Base-by-base conservation (phyloP, 305 asterid species). In the Fraxinus latifolia region DNA sequence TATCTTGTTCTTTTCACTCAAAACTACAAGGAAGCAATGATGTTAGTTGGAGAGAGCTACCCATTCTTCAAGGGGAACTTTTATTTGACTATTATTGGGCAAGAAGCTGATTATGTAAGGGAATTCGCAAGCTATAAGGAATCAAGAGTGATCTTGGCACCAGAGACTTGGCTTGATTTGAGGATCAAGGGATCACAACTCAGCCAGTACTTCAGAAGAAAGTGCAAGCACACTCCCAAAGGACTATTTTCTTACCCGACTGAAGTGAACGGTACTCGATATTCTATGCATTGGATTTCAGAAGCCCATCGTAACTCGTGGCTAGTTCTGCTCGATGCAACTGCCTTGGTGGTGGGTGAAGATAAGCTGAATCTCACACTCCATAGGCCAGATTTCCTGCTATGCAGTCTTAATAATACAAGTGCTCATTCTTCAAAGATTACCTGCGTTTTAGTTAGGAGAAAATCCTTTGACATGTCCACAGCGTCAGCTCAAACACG, bases 31-130 rank as follows among this genome's bases (percentile, higher is more conserved):
- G 97, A 92, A 76, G 95, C 97, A 15, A 90, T 91, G 97, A 89
- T 92, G 97, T 60, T 92, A 80, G 93, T 92, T n/a, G 97, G 97
- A 32, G 97, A 92, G 72, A 91, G 97, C 88, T 92, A 90, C 85
- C 97, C 97, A 0, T 91, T 91, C 50, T 91, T 91, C 90, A 89
- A 88, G 81, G 93, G 93, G 81, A 92, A 90, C 58, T 83, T 83
- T 27, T 92, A 92, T 74, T 77, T 92, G 82, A 91, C 92, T 0
- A 86, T 86, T 12, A 82, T 91, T 6, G 88, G 85, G 1, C 89
- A 92, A 80, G 93, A 91, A 19, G 80, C 72, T 2, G 97, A 92
- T 84, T 89, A 32, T 11, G 90, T 89, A 5, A 90, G 84, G 87
- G 95, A 90, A 80, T 92, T 91, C 3, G 94, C 93, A 2, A 82